These are phyloP conservation scores for Triticum aestivum DNA, from an alignment of 176 grass and related monocot genomes.

Conservation along the genomic window IWGSC_CS_RefSeq_v2.1 NC_057811.1:292424743-292425242, in stretches of 20 bases:
- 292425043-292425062: constrained; percentile 67
- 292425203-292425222: constrained; percentile 53
- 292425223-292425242: constrained; percentile 40
- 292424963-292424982: constrained; percentile 65
- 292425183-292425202: constrained; percentile 65
- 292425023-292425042: constrained; percentile 41
- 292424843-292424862: not conserved
- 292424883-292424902: constrained; percentile 15
- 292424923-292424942: constrained; percentile 45
- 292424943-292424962: constrained; percentile 84
- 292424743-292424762: not conserved
- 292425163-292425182: constrained; percentile 84
- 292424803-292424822: not conserved
- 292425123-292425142: constrained; percentile 69
- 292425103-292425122: constrained; percentile 84
- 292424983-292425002: constrained; percentile 62
- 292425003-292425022: constrained; percentile 39
- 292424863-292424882: constrained; percentile 1
- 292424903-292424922: constrained; percentile 26
- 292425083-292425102: constrained; percentile 85
- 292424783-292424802: not conserved
- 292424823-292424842: not conserved
- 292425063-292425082: constrained; percentile 78
- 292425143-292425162: constrained; percentile 71
- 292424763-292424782: not conserved